Evolutionary conservation across 768 basidiomycete species (phyloP).

Genomic region (Floccularia luteovirens): DNA sequence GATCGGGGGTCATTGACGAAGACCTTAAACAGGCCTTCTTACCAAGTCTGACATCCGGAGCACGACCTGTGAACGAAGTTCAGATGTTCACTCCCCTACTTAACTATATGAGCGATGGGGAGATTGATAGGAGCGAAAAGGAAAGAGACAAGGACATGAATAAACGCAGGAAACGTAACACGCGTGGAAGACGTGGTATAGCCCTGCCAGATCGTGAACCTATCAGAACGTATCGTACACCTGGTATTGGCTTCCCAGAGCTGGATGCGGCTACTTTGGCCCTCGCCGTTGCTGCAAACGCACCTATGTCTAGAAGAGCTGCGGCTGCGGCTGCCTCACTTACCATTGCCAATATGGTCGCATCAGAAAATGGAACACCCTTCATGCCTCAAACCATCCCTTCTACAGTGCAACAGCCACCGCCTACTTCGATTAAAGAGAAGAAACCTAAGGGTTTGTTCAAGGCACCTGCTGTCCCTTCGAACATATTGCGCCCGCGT

Average conservation of each 20-base stretch:
- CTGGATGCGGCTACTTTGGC: constrained; percentile 66
- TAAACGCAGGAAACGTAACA: constrained; percentile 78
- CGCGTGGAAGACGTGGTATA: constrained; percentile 73
- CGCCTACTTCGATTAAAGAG: constrained; percentile 43
- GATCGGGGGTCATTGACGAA: constrained; percentile 74
- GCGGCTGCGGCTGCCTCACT: constrained; percentile 79
- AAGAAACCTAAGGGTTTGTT: constrained; percentile 67
- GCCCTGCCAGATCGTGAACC: constrained; percentile 91
- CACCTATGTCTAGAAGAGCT: constrained; percentile 69
- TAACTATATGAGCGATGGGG: constrained; percentile 81
- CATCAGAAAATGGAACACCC: constrained; percentile 77
- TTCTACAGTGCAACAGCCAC: constrained; percentile 23
- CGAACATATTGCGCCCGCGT: constrained; percentile 48
- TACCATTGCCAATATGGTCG: constrained; percentile 90
- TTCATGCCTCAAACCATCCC: constrained; percentile 40
- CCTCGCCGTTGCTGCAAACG: constrained; percentile 52
- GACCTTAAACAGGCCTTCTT: constrained; percentile 88
- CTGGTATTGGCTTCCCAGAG: constrained; percentile 80
- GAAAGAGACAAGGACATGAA: constrained; percentile 91
- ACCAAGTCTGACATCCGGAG: constrained; percentile 64
- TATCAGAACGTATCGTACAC: constrained; percentile 84
- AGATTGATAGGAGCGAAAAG: constrained; percentile 83
- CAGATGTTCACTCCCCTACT: constrained; percentile 82
- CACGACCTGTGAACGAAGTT: constrained; percentile 74
- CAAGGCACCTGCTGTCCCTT: constrained; percentile 59